Conservation (phyloP, 345 rosid genomes). For the Moringa oleifera region DNA sequence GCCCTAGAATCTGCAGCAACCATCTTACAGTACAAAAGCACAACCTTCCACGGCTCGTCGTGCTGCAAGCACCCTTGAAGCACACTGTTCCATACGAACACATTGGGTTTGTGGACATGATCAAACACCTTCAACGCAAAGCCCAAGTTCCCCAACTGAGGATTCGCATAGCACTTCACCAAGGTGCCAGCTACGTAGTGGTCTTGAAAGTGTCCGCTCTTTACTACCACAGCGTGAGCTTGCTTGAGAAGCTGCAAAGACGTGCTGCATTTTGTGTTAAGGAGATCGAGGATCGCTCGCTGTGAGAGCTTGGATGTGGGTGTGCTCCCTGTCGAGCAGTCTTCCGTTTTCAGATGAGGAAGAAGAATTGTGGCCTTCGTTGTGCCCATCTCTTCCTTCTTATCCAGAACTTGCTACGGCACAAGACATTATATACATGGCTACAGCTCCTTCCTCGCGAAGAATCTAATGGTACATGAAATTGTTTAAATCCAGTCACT, state of each 20-base stretch:
- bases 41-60: conserved; percentile 20
- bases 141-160: conserved; percentile 19
- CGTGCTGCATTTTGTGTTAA: conserved; percentile 24
- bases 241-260: conserved; percentile 30
- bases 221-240: conserved; percentile 30
- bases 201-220: conserved; percentile 35
- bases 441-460: no score
- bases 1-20: conserved; percentile 27
- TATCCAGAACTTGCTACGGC: no score
- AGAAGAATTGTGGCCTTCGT: conserved; percentile 22
- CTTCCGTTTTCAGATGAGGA: conserved; percentile 9
- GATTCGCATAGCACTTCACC: conserved; percentile 30
- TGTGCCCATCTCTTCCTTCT: conserved; percentile 12
- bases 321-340: conserved; percentile 8
- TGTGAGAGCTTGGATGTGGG: conserved; percentile 23
- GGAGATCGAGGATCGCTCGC: conserved; percentile 26
- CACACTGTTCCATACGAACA: conserved; percentile 36
- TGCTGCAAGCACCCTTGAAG: conserved; percentile 30
- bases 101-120: conserved; percentile 31
- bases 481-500: no score
- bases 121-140: conserved; percentile 29
- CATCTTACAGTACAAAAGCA: conserved; percentile 26
- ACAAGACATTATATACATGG: no score
- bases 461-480: no score
- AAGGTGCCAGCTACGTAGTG: conserved; percentile 40